Evolutionary conservation across 495 filamentous ascomycete species (phyloP).

Genomic region (Chaetomidium leptoderma): DNA sequence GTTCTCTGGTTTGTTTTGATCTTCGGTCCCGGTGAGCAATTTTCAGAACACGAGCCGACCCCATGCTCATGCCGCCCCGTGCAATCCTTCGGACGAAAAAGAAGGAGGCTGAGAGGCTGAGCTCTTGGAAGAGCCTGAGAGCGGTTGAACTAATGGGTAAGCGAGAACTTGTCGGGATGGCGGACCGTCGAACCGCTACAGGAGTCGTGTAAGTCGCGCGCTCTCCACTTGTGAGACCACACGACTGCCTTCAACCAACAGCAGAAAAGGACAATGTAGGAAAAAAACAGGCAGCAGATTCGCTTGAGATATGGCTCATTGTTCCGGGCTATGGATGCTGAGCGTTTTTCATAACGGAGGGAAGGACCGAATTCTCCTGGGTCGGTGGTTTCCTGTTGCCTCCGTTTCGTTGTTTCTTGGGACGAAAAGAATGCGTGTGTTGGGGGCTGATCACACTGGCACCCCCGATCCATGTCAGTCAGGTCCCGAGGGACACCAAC

Average conservation of each 20-base stretch:
- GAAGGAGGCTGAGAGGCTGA: background rate
- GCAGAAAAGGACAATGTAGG: too few species aligned
- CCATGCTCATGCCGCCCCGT: background rate
- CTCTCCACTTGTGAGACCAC: too few species aligned
- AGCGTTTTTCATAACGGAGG: too few species aligned
- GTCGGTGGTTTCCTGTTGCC: background rate
- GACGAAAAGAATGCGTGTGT: too few species aligned
- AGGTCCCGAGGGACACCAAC: conserved; percentile 2
- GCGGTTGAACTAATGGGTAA: background rate
- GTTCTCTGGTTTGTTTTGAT: background rate
- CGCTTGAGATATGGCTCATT: too few species aligned
- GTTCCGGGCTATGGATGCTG: too few species aligned
- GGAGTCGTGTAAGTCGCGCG: background rate
- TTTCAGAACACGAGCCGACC: background rate
- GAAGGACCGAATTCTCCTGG: too few species aligned
- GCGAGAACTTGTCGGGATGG: background rate
- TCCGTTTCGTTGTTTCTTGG: background rate
- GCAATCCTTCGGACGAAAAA: background rate
- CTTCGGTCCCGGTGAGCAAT: background rate
- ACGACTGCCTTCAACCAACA: background rate
- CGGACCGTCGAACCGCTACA: background rate
- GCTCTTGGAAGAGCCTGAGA: background rate
- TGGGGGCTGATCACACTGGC: background rate
- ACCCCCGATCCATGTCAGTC: too few species aligned
- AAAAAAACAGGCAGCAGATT: too few species aligned